Conservation (phyloP, 352 stramenopile genomes). For the Globisporangium paroecandrum region DNA sequence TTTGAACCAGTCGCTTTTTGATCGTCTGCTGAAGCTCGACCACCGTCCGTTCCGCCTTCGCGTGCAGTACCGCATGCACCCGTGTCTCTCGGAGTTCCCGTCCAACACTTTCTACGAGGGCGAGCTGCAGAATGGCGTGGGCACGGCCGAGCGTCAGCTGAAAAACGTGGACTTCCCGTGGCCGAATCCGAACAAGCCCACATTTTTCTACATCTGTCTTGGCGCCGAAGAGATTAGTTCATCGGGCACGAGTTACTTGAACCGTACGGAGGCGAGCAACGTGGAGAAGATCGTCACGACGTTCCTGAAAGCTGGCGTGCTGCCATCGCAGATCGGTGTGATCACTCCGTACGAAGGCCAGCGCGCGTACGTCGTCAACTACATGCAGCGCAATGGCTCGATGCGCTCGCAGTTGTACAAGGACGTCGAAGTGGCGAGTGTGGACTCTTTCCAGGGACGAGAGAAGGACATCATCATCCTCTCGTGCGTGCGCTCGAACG, state of each 20-base stretch:
- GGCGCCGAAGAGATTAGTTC: conserved; percentile 98
- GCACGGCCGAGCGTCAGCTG: conserved; percentile 90
- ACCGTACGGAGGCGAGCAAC: conserved; percentile 97
- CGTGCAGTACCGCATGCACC: conserved; percentile 99
- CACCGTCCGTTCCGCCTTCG: conserved; percentile 96
- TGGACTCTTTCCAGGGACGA: conserved; percentile 99
- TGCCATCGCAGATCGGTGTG: conserved; percentile 92
- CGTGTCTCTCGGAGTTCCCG: conserved; percentile 97
- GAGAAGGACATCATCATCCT: conserved; percentile 99
- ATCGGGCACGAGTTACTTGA: conserved; percentile 98
- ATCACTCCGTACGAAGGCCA: conserved; percentile 99
- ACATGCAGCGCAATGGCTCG: conserved; percentile 95
- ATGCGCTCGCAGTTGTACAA: conserved; percentile 95
- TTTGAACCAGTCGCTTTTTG: conserved; percentile 97
- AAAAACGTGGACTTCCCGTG: conserved; percentile 94
- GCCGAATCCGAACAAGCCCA: conserved; percentile 96
- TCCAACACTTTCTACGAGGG: conserved; percentile 99
- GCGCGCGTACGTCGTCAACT: conserved; percentile 97
- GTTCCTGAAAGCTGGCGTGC: conserved; percentile 92
- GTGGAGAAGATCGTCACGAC: conserved; percentile 98
- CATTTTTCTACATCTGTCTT: conserved; percentile 96
- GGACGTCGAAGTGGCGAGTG: conserved; percentile 98
- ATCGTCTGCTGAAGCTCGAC: conserved; percentile 95
- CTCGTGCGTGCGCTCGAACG: conserved; percentile 98
- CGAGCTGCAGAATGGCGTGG: conserved; percentile 98